Base-by-base conservation (phyloP, 306 rosid genomes). In the Herpetospermum pedunculosum region DNA sequence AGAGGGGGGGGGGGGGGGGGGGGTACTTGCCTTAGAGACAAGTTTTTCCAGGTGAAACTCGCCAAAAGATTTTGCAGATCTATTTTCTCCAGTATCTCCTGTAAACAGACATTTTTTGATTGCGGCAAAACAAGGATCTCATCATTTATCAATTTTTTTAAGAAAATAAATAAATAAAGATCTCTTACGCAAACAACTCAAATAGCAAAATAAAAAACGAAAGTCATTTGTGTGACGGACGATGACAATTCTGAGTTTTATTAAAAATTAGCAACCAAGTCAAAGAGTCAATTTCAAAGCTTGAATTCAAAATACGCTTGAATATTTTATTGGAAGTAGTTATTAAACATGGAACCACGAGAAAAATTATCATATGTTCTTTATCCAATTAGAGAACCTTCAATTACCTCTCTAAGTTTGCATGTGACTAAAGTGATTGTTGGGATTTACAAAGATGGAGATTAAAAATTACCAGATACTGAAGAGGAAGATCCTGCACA, bases 51-150 rank as follows among this genome's bases (percentile, higher is more conserved):
- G n/a, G 48, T 55, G 54, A 81, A 76, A 77, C 40, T 64, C 84
- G 74, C 80, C 82, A 58, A 11, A 70, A 8, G 15, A 57, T 69
- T 70, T 83, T 81, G 64, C 87, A 50, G 82, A 32, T 76, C 87
- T 77, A 63, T 32, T 63, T 62, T 87, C 88, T 43, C 79, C 78
- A 44, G 70, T 21, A 62, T 73, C 81, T 59, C 85, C 96, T 80
- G 85, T 28, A 77, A 57, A 70, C 79, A 41, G 53, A 73, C 25
- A 57, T 26, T 67, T 76, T 69, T 35, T 75, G 73, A 34, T 29
- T 59, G 63, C 62, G 21, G 23, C 54, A 40, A 35, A 73, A 44
- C 74, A 35, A 74, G 62, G 37, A 73, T 52, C 60, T 68, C 75
- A 25, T 23, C 16, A 53, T 6, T 15, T 46, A 48, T 52, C 8